Base-by-base conservation (phyloP, 2,329 filamentous ascomycete species). In the Xylariales sp. region DNA sequence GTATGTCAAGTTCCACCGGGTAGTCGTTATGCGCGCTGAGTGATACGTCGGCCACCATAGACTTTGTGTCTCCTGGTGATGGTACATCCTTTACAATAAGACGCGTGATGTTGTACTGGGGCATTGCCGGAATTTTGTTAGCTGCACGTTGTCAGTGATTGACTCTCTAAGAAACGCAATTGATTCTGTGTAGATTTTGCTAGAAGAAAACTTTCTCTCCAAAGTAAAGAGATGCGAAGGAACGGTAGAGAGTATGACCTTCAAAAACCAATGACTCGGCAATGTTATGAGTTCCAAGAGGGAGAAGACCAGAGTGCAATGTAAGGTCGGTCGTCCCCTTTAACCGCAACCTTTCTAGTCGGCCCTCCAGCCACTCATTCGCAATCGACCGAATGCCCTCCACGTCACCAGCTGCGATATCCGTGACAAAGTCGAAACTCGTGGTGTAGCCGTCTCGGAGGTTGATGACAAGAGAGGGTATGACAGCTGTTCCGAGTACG, bases 311-410 rank as follows among this genome's bases (percentile, higher is more conserved):
- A 34, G 89, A 86, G 60, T 82, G 88, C 42, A 97, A 65, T 22
- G 74, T 73, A 27, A 97, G 70, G 28, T 82, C 69, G 19, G 88
- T 83, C 55, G 83, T 84, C 31, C 85, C 91, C 41, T 82, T 73
- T 11, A 97, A 69, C 46, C 76, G 79, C 43, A 98, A 66, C 43
- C 76, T 71, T 9, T 80, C 76, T 44, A 97, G 69, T 40, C 80
- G 82, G 28, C 90, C 89, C 40, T 86, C 81, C 46, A 98, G 68
- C 82, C 88, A 97, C 61, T 95, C 86, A 59, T 93, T 88, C 34
- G 87, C 88, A 48, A 97, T 76, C 45, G 76, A 76, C 45, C 87
- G 82, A 51, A 96, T 80, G 5, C 82, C 84, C 41, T 89, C 80
- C 11, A 87, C 69, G 54, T 89, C 79, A 21, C 89, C 90, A 19